These are phyloP conservation scores for Simplicillium sp. DNA, from an alignment of 2,329 filamentous ascomycete genomes.

Conservation along the genomic window DNA sequence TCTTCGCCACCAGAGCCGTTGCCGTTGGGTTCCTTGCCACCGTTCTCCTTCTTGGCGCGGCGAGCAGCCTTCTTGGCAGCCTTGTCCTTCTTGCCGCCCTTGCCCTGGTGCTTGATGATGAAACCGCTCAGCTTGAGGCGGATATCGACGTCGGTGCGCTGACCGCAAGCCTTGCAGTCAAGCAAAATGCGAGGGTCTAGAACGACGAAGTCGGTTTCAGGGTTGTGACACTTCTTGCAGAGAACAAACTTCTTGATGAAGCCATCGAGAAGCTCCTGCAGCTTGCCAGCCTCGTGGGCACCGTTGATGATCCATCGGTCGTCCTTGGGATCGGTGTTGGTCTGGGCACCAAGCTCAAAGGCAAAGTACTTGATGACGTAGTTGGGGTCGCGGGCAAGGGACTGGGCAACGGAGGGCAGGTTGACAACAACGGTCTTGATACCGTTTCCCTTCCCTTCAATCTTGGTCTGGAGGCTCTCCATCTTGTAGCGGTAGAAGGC, in stretches of 20 bases:
- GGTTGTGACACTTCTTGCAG: conserved; percentile 99
- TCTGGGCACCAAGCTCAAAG: conserved; percentile 96
- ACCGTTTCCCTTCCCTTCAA: conserved; percentile 98
- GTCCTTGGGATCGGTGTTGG: conserved; percentile 93
- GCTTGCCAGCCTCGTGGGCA: conserved; percentile 86
- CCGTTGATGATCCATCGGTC: conserved; percentile 99
- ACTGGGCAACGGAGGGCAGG: conserved; percentile 83
- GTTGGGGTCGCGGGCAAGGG: conserved; percentile 81
- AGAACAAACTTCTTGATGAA: conserved; percentile 99
- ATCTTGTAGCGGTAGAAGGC: conserved; percentile 99
- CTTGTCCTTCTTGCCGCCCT: conserved; percentile 97
- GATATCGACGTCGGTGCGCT: conserved; percentile 82
- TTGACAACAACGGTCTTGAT: conserved; percentile 99
- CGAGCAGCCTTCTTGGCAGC: conserved; percentile 83
- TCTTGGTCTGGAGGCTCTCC: conserved; percentile 97
- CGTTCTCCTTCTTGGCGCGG: conserved; percentile 73
- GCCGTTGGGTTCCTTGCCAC: conserved; percentile 41
- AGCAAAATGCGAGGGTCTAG: conserved; percentile 87
- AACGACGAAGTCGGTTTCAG: conserved; percentile 91
- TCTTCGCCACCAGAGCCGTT: conserved; percentile 52
- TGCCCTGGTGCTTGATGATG: conserved; percentile 90
- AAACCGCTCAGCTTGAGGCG: conserved; percentile 94
- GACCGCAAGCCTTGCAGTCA: conserved; percentile 97
- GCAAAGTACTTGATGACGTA: conserved; percentile 99
- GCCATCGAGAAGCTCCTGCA: conserved; percentile 95